Evolutionary conservation across 225 moss, liverwort and hornwort genomes (phyloP).

Genomic region (Antitrichia curtipendula): DNA sequence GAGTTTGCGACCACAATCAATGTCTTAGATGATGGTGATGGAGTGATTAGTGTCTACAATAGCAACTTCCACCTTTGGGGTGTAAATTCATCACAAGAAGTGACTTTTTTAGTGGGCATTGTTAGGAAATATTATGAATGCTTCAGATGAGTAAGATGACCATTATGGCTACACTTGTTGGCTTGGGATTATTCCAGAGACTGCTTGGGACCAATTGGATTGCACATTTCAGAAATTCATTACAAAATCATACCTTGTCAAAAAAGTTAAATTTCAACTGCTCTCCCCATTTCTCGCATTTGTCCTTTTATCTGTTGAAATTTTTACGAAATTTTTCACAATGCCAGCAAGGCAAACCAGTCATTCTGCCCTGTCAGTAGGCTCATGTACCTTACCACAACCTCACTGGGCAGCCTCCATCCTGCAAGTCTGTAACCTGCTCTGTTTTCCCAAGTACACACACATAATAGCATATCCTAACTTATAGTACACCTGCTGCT

Average conservation of each 20-base stretch:
- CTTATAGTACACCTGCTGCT: not conserved
- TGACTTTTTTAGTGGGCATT: not conserved
- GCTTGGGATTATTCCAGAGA: too few species aligned
- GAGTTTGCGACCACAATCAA: not conserved
- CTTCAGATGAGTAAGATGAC: not conserved
- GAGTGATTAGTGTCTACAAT: not conserved
- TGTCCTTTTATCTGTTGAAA: not conserved
- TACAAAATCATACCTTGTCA: not conserved
- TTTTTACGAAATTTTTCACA: not conserved
- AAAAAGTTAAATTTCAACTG: not conserved
- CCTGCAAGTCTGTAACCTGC: not conserved
- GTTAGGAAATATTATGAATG: not conserved
- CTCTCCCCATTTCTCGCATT: not conserved
- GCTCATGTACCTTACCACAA: not conserved
- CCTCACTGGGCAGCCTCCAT: not conserved
- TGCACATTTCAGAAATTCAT: too few species aligned
- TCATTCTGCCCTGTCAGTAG: not conserved
- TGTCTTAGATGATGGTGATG: not conserved
- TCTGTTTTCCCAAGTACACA: not conserved
- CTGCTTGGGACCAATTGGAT: accelerated
- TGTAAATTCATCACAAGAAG: not conserved
- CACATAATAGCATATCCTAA: not conserved
- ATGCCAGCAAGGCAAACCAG: not conserved
- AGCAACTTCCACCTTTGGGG: not conserved
- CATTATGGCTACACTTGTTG: not conserved